These are phyloP conservation scores for Anisodus acutangulus DNA, from an alignment of 257 asterid genomes.

Conservation along the genomic window DNA sequence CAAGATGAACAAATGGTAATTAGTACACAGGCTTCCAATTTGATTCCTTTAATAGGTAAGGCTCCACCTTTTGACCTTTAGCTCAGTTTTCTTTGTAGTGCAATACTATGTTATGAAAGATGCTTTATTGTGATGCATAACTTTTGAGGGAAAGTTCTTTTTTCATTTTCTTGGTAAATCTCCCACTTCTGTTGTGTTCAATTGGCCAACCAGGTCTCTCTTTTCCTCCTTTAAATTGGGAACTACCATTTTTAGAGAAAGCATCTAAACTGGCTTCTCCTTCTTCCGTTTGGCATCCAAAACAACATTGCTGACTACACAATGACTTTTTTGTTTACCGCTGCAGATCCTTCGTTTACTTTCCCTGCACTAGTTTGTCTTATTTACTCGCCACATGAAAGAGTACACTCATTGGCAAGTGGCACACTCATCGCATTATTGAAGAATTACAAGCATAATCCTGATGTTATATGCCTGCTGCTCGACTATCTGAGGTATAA, in stretches of 20 bases:
- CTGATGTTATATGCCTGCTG: conserved; percentile 70
- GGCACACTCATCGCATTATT: conserved; percentile 61
- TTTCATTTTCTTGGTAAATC: not conserved
- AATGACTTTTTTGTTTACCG: conserved; percentile 33
- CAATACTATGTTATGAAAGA: not conserved
- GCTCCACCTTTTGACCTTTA: conserved; percentile 12
- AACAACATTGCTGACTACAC: not conserved
- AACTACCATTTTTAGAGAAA: conserved; percentile 7
- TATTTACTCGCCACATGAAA: conserved; percentile 53
- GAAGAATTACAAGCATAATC: conserved; percentile 63
- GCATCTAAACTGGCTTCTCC: not conserved
- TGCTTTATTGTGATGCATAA: conserved; percentile 13
- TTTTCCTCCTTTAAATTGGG: conserved; percentile 5
- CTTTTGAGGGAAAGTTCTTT: not conserved
- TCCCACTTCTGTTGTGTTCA: conserved; percentile 16
- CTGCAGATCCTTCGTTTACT: conserved; percentile 73
- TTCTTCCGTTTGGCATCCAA: conserved; percentile 13
- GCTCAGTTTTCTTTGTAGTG: conserved; percentile 15
- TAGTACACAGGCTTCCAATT: conserved; percentile 57
- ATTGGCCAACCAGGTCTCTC: conserved; percentile 20
- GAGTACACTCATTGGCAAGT: conserved; percentile 50
- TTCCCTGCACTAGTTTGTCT: conserved; percentile 70
- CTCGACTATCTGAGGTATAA: conserved; percentile 81
- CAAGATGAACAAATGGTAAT: conserved; percentile 66
- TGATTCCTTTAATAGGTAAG: conserved; percentile 78